These are phyloP conservation scores for Aspergillus sp. DNA, from an alignment of 2,329 filamentous ascomycete species.

Conservation along the genomic window DNA sequence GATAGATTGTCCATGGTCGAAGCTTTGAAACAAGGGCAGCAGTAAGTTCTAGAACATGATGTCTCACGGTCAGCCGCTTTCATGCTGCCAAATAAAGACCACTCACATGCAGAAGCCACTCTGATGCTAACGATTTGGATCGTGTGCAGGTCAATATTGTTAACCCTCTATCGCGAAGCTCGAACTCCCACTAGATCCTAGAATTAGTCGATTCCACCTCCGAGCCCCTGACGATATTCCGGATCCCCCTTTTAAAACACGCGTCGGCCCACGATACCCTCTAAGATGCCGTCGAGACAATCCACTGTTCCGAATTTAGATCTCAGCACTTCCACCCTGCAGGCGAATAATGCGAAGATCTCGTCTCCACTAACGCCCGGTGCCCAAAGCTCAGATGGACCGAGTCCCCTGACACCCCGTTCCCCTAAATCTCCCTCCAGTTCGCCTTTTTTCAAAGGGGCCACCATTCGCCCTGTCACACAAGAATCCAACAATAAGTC, in stretches of 20 bases:
- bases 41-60: constrained; percentile 11
- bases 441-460: constrained; percentile 36
- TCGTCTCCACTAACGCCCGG: constrained; percentile 34
- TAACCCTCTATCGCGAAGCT: neutral
- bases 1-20: constrained; percentile 7
- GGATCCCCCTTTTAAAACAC: constrained; percentile 1
- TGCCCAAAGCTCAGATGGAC: constrained; percentile 34
- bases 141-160: neutral
- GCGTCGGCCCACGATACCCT: constrained; percentile 13
- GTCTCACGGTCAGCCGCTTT: constrained; percentile 5
- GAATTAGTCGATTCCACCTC: constrained; percentile 7
- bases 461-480: constrained; percentile 43
- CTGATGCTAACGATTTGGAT: neutral
- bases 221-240: constrained; percentile 2
- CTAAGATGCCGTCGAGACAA: constrained; percentile 37
- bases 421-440: constrained; percentile 39
- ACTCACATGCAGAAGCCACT: neutral
- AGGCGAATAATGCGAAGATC: constrained; percentile 25
- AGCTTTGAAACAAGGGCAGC: neutral
- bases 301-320: constrained; percentile 39
- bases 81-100: constrained; percentile 2
- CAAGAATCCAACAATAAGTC: constrained; percentile 32
- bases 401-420: constrained; percentile 36
- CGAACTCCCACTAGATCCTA: neutral
- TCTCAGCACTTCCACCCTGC: constrained; percentile 32